phyloP scores from a whole-genome alignment of 2,329 filamentous ascomycete genomes.

The Penicillium verrucosum region DNA sequence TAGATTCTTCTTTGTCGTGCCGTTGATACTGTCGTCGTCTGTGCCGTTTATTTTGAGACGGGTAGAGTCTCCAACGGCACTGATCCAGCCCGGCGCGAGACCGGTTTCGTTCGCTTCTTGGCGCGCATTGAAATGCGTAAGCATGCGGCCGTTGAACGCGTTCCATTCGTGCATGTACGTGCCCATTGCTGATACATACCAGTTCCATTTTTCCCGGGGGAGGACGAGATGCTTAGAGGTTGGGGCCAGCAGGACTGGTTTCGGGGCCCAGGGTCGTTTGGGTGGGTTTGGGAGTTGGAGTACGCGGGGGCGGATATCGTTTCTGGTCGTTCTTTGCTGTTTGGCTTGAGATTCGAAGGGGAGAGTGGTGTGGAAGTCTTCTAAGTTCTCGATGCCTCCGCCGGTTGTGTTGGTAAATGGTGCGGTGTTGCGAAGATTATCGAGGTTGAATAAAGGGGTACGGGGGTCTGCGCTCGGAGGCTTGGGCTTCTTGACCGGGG shows the following conservation, averaged over 20 bases:
- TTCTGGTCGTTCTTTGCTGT: slow-evolving; percentile 41
- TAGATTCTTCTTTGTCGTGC: slow-evolving; percentile 5
- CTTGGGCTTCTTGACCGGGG: slow-evolving; percentile 12
- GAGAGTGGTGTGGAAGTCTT: slow-evolving; percentile 52
- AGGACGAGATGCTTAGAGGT: slow-evolving; percentile 39
- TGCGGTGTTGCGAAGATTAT: slow-evolving; percentile 49
- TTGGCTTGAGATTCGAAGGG: slow-evolving; percentile 58
- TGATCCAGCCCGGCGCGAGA: slow-evolving; percentile 50
- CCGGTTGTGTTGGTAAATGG: slow-evolving; percentile 49
- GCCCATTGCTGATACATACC: slow-evolving; percentile 53
- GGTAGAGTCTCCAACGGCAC: slow-evolving; percentile 49
- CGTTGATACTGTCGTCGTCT: slow-evolving; percentile 24
- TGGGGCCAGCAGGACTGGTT: slow-evolving; percentile 15
- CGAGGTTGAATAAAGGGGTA: slow-evolving; percentile 44
- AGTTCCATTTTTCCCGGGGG: slow-evolving; percentile 48
- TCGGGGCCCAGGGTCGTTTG: slow-evolving; percentile 44
- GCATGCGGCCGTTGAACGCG: slow-evolving; percentile 53
- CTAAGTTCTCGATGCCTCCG: slow-evolving; percentile 52
- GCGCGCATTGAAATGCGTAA: slow-evolving; percentile 54
- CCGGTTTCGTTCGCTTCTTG: slow-evolving; percentile 48
- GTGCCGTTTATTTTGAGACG: slow-evolving; percentile 29
- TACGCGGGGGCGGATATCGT: slow-evolving; percentile 35
- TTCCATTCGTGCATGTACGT: slow-evolving; percentile 57
- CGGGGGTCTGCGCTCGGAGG: slow-evolving; percentile 15
- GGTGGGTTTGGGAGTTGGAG: slow-evolving; percentile 53